phyloP scores from a whole-genome alignment of 2,329 filamentous ascomycete genomes.

The Diaporthe citri region DNA sequence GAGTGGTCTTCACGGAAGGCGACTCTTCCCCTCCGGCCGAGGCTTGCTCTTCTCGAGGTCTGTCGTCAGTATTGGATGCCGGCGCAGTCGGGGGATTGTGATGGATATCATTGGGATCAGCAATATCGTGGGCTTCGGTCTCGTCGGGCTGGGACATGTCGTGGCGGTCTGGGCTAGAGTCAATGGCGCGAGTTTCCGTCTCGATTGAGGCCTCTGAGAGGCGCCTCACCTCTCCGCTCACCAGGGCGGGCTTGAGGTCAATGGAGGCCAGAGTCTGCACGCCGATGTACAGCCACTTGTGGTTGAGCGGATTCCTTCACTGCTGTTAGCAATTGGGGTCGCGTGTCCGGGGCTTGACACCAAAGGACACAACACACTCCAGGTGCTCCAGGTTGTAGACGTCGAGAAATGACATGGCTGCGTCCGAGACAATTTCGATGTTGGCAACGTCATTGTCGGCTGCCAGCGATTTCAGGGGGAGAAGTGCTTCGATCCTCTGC shows the following conservation, averaged over 20 bases:
- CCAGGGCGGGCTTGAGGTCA: constrained; percentile 13
- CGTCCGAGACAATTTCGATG: constrained; percentile 34
- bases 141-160: not conserved
- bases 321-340: not conserved
- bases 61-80: not conserved
- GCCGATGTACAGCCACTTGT: constrained; percentile 23
- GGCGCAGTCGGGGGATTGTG: not conserved
- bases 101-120: not conserved
- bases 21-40: not conserved
- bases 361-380: not conserved
- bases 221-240: not conserved
- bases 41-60: not conserved
- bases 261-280: constrained; percentile 17
- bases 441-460: constrained; percentile 23
- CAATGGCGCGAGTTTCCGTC: not conserved
- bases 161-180: not conserved
- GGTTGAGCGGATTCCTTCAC: not conserved
- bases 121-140: not conserved
- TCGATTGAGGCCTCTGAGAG: not conserved
- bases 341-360: not conserved
- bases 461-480: constrained; percentile 17
- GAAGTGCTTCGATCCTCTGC: not conserved
- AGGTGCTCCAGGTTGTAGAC: not conserved
- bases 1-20: too few species aligned
- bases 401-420: constrained; percentile 17